Base-by-base conservation (phyloP, 108 stramenopile genomes). In the Bacterosira constricta region DNA sequence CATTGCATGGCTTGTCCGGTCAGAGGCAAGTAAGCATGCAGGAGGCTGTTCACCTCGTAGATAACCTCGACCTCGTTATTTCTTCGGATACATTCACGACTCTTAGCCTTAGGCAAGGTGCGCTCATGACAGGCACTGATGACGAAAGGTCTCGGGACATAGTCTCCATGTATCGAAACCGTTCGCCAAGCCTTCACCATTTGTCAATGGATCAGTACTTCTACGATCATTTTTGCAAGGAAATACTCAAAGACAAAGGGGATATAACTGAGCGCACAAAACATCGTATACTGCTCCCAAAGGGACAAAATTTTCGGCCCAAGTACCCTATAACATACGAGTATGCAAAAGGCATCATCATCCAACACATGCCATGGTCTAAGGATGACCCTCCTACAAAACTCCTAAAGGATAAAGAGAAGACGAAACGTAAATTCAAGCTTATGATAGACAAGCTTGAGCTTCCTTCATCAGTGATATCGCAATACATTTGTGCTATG, bases 261-360 rank as follows among this genome's bases (percentile, higher is more conserved):
- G 29, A 59, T 15, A 34, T 9, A 10, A 56, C 11, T 9, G 55
- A 56, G 29, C n/a, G n/a, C n/a, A n/a, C n/a, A n/a, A n/a, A 56
- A 26, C 35, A 69, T 17, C 26, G 31, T 4, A 53, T 55, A 26
- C 27, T 69, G 27, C n/a, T 41, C 8, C 41, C 54, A 1, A n/a
- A 18, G 27, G 70, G 70, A 35, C 15, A 34, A 32, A 61, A 71
- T 27, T 60, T 30, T 6, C 3, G 29, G 18, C 37, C 70, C 0
- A 9, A 10, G 1, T 37, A 71, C n/a, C 70, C 70, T 12, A 38
- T 52, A 26, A 18, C 13, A 15, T 71, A 35, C 27, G 35, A 71
- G 0, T 71, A 62, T 49, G 70, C 70, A 1, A 50, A 58, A 4
- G 58, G 57, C 0, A 61, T 71, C 46, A 15, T 71, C 12, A 51